Conservation (phyloP, 495 filamentous ascomycete species). For the Trypethelium eluteriae region DNA sequence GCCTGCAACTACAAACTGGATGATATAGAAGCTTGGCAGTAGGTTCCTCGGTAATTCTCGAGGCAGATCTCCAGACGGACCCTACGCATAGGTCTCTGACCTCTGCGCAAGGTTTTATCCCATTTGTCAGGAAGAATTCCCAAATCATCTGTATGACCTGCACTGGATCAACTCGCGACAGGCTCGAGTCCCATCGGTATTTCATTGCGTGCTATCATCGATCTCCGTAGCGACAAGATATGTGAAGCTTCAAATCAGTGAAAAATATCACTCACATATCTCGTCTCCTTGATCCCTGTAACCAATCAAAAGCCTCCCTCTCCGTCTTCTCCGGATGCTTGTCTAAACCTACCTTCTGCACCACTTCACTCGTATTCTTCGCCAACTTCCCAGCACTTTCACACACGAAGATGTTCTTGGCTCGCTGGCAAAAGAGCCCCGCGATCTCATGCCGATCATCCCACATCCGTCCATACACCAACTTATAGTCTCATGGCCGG, state of each 20-base stretch:
- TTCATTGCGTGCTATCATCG: no score
- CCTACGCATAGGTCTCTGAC: no score
- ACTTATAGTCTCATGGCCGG: conserved; percentile 31
- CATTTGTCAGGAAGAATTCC: no score
- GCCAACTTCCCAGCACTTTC: conserved; percentile 14
- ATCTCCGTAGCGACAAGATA: no score
- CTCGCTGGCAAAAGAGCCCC: conserved; percentile 17
- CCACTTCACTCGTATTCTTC: conserved; percentile 20
- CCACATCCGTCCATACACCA: conserved; percentile 31
- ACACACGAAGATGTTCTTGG: conserved; percentile 15
- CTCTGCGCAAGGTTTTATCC: no score
- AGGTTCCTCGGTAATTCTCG: no score
- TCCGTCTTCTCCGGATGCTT: conserved; percentile 18
- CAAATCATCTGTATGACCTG: no score
- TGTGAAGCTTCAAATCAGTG: neutral
- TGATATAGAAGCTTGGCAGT: no score
- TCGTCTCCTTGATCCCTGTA: conserved; percentile 3
- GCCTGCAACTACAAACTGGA: no score
- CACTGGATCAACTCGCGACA: no score
- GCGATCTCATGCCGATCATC: conserved; percentile 22
- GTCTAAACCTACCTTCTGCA: conserved; percentile 13
- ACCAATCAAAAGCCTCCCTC: conserved; percentile 11
- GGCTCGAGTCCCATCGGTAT: no score
- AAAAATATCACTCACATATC: conserved; percentile 13
- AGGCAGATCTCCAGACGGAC: no score